phyloP scores from a whole-genome alignment of 768 basidiomycete species.

The Lentinula sp. region DNA sequence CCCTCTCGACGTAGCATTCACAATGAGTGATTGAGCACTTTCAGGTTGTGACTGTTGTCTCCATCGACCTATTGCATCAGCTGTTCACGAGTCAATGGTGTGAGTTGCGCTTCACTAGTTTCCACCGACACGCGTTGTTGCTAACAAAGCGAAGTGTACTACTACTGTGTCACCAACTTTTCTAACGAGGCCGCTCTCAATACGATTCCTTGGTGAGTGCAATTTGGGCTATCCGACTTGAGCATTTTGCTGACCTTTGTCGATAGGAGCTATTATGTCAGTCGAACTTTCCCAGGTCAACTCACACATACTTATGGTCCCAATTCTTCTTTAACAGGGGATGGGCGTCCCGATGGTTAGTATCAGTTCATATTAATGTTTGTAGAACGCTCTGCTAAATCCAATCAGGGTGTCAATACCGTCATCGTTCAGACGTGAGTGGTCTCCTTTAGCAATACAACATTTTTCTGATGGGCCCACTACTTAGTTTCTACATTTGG shows the following conservation, averaged over 20 bases:
- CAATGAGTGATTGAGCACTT: not conserved
- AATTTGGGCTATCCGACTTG: not conserved
- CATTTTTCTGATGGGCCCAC: not conserved
- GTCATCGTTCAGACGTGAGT: slow-evolving; percentile 1
- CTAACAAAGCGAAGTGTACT: not conserved
- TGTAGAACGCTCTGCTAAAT: not conserved
- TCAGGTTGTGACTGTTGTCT: not conserved
- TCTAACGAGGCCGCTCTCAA: not conserved
- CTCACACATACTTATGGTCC: not conserved
- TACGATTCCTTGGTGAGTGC: not conserved
- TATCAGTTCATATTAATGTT: not conserved
- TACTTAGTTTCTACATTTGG: slow-evolving; percentile 1
- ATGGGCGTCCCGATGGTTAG: slow-evolving; percentile 3
- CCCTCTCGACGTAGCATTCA: not conserved
- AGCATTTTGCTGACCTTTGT: not conserved
- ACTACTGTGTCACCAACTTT: slow-evolving; percentile 4
- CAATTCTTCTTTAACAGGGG: not conserved
- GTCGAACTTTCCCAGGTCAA: not conserved
- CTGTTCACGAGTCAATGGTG: not conserved
- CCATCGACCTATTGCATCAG: not conserved
- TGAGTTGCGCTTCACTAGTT: not conserved
- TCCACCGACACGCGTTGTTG: too few relatives aligned
- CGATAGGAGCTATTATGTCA: slow-evolving; percentile 5
- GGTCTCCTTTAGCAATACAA: not conserved
- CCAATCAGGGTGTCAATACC: not conserved